Base-by-base conservation (phyloP, 1,284 basidiomycete species). In the Trametes polyzona region DNA sequence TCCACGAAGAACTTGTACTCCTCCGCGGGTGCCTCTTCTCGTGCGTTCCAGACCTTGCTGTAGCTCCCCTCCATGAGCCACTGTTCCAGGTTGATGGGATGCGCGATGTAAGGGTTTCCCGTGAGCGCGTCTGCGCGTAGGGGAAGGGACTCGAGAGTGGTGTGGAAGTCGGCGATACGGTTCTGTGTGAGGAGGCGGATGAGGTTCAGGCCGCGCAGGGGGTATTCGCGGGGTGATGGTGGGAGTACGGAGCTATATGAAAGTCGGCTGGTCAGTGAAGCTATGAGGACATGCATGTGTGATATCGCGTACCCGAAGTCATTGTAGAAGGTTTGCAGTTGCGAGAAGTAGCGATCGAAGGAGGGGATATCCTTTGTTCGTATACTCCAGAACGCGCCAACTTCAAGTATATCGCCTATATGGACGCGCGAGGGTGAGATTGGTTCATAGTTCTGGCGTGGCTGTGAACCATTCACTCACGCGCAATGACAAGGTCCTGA, bases 21-120 rank as follows among this genome's bases (percentile, higher is more conserved):
- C 59, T 92, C 88, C 32, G 87, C 83, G 1, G 91, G 91, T 2
- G 91, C 93, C 66, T 95, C 88, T 63, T 93, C 90, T 64, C 95
- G 84, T 39, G 96, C 95, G 64, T 92, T 88, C 94, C 96, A 99
- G 3, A 99, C 96, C 73, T 98, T 97, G 73, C 93, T 95, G 73
- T 99, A 99, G 68, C 90, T 92, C 33, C 96, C 96, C 73, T 99
- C 97, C 96, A 99, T 99, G 57, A 99, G 82, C 93, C 96, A 98
- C 47, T 93, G 82, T 73, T 99, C 97, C 57, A 95, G 82, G 71
- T 95, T 93, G 55, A 95, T 88, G 1, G 93, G 92, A 71, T 95
- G 92, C 56, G 84, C 83, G 65, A 96, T 89, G 71, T 84, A 95
- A 16, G 86, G 86, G 71, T 93, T 93, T 27, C 84, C 80, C 33